These are phyloP conservation scores for Metarhizium guizhouense DNA, from an alignment of 2,329 filamentous ascomycete species.

Conservation along the genomic window DNA sequence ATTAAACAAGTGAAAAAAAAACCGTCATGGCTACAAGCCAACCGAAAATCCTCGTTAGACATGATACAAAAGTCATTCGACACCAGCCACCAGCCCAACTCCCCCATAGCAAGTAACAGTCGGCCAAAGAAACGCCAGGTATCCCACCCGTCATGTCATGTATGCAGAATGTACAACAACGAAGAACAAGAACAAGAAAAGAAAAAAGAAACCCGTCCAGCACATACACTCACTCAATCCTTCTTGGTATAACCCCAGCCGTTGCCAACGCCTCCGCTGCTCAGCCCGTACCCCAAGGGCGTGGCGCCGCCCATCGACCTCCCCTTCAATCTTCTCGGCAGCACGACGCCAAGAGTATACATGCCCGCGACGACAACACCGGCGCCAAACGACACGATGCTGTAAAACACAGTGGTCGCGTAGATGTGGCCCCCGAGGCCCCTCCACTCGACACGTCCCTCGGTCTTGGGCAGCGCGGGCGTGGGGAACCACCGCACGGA, in stretches of 20 bases:
- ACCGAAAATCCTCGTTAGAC: background rate
- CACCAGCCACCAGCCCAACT: background rate
- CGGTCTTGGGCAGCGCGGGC: slow-evolving; percentile 58
- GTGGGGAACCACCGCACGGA: slow-evolving; percentile 82
- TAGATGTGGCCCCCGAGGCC: slow-evolving; percentile 57
- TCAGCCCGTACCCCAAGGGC: slow-evolving; percentile 46
- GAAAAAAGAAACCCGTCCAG: background rate
- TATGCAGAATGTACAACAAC: background rate
- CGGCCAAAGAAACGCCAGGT: slow-evolving; percentile 1
- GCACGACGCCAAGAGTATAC: slow-evolving; percentile 52
- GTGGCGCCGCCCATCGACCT: slow-evolving; percentile 47
- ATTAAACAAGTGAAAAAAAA: no score
- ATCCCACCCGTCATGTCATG: background rate
- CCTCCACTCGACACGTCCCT: slow-evolving; percentile 55
- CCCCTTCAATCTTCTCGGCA: slow-evolving; percentile 44
- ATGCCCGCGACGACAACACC: slow-evolving; percentile 44
- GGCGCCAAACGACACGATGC: slow-evolving; percentile 48
- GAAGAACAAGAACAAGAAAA: background rate
- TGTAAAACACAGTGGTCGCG: slow-evolving; percentile 55
- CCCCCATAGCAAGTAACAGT: background rate
- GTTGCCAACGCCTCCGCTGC: slow-evolving; percentile 36
- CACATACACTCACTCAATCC: slow-evolving; percentile 2
- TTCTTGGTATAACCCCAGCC: slow-evolving; percentile 51
- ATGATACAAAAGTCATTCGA: background rate
- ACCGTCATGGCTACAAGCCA: background rate